A percentile compares a stretch with the other conserved stretches of the same genome.
Conservation (phyloP, 805 yeast genomes). For the Starmerella sp. region DNA sequence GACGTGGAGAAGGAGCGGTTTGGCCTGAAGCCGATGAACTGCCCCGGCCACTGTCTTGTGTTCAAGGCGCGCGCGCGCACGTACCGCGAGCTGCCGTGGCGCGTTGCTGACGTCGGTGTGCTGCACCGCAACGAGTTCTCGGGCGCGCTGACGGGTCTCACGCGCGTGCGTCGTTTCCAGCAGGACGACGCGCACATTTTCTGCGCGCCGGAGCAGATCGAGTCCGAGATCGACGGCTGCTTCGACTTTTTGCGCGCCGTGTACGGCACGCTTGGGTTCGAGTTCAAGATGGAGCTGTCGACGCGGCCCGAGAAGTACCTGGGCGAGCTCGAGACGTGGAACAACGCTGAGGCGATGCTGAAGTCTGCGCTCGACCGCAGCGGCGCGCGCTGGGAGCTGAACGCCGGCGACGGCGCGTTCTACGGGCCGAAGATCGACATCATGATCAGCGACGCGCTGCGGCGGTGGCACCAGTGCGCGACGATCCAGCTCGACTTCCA, state of each 20-base stretch:
- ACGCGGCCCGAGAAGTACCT: constrained; percentile 95
- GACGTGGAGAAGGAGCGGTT: constrained; percentile 92
- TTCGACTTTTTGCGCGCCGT: constrained; percentile 77
- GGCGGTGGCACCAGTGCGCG: constrained; percentile 98
- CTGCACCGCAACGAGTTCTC: constrained; percentile 93
- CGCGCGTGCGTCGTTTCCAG: constrained; percentile 97
- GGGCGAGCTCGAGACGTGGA: constrained; percentile 92
- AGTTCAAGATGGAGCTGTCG: constrained; percentile 91
- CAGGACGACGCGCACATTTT: constrained; percentile 98
- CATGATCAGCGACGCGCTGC: constrained; percentile 85
- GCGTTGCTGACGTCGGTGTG: constrained; percentile 97
- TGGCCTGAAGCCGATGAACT: constrained; percentile 95
- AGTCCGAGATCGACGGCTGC: constrained; percentile 66
- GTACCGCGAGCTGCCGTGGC: constrained; percentile 94
- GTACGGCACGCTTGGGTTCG: constrained; percentile 88
- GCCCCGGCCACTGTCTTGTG: constrained; percentile 92
- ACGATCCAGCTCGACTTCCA: constrained; percentile 98
- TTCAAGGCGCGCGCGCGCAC: constrained; percentile 89
- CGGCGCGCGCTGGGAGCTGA: constrained; percentile 87
- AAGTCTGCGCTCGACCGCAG: constrained; percentile 71
- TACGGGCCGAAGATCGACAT: constrained; percentile 98
- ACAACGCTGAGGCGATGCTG: constrained; percentile 75
- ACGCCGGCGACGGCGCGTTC: constrained; percentile 93
- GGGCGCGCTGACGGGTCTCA: constrained; percentile 88
- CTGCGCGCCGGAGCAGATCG: constrained; percentile 88